Conservation (phyloP, 148 eudicot species). For the Rhododendron kiyosumense region DNA sequence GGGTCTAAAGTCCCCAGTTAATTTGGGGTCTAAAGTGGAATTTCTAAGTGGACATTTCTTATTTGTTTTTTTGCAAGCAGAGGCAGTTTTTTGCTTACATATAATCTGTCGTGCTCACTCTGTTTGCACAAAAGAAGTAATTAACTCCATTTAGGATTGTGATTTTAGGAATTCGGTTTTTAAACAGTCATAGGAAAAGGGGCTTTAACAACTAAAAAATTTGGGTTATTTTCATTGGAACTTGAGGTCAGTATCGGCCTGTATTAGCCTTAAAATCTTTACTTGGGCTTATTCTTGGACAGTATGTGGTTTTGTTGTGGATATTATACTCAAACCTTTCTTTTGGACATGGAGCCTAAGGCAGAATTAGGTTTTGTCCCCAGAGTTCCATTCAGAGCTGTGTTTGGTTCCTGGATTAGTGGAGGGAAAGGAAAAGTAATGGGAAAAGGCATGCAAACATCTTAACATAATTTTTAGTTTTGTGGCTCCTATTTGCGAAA, state of each 20-base stretch:
- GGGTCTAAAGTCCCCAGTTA: not conserved
- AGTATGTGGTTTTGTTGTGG: too few relatives aligned
- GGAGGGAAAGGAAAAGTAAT: too few relatives aligned
- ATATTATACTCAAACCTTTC: too few relatives aligned
- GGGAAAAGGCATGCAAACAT: too few relatives aligned
- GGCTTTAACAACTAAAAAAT: not conserved
- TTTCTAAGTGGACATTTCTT: not conserved
- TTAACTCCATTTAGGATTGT: not conserved
- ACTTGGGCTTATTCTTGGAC: not conserved
- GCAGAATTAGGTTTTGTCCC: too few relatives aligned
- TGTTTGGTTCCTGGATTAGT: too few relatives aligned
- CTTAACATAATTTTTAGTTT: too few relatives aligned
- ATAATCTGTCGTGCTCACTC: not conserved
- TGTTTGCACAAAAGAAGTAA: not conserved
- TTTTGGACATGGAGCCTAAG: too few relatives aligned
- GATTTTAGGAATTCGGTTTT: not conserved
- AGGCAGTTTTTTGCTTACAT: not conserved
- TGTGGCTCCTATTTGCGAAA: too few relatives aligned
- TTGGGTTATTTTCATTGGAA: not conserved
- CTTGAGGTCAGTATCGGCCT: not conserved
- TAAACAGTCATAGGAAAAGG: not conserved
- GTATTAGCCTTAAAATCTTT: not conserved
- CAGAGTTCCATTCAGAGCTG: too few relatives aligned
- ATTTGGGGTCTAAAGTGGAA: not conserved
- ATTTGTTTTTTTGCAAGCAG: not conserved